These are phyloP conservation scores for Ganoderma resinaceum DNA, from an alignment of 1,284 basidiomycete genomes.

Conservation along the genomic window DNA sequence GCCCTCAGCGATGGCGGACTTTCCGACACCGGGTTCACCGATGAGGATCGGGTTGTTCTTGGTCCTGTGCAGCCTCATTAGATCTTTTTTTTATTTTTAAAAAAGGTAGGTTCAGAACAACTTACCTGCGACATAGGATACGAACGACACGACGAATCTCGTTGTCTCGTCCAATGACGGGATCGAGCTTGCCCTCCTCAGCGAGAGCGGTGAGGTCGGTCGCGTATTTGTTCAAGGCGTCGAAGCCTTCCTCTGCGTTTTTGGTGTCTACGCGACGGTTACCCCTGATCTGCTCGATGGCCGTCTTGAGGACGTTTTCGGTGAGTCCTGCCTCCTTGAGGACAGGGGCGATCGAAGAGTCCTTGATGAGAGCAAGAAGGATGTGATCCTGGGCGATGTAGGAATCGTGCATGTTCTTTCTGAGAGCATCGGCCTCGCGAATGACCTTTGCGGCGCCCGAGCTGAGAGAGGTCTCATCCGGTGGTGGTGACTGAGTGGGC, in stretches of 20 bases:
- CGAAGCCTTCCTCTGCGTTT: constrained; percentile 88
- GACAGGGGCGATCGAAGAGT: constrained; percentile 66
- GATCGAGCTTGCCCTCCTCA: constrained; percentile 91
- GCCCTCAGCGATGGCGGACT: constrained; percentile 95
- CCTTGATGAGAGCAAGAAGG: constrained; percentile 77
- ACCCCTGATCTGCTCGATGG: constrained; percentile 82
- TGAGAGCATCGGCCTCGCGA: constrained; percentile 80
- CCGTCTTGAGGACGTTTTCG: constrained; percentile 78
- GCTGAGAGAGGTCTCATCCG: constrained; percentile 79
- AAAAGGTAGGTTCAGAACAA: constrained; percentile 14
- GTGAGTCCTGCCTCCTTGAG: constrained; percentile 82
- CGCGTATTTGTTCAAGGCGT: constrained; percentile 84
- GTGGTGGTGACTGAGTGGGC: constrained; percentile 86
- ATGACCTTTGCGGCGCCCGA: constrained; percentile 72
- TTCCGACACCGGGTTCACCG: constrained; percentile 94
- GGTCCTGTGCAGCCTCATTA: constrained; percentile 61
- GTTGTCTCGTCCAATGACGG: constrained; percentile 89
- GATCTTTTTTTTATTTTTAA: not conserved
- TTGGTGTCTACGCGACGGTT: constrained; percentile 84
- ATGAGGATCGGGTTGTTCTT: constrained; percentile 95
- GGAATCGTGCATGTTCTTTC: constrained; percentile 91
- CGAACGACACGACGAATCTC: constrained; percentile 87
- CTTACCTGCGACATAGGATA: constrained; percentile 77
- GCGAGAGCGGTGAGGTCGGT: constrained; percentile 89
- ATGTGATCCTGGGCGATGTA: constrained; percentile 92